Evolutionary conservation across 768 basidiomycete species (phyloP).

Genomic region (Leccinum disarticulatum): DNA sequence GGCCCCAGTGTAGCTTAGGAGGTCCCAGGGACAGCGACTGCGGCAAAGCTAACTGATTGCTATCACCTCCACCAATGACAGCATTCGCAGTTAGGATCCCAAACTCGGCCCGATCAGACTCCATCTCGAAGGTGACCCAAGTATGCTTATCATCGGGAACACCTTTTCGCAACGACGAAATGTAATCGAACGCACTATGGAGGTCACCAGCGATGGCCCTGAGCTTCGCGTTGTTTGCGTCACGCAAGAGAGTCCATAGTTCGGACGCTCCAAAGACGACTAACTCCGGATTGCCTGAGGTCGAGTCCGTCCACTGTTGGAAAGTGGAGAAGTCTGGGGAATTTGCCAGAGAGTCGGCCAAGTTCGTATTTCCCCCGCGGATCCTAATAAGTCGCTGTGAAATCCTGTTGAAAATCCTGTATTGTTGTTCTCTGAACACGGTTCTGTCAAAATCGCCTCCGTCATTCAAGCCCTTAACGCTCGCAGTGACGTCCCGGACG

Average conservation of each 20-base stretch:
- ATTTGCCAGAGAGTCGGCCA: slow-evolving; percentile 1
- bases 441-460: slow-evolving; percentile 3
- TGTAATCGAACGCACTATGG: slow-evolving; percentile 4
- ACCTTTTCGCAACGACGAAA: not conserved
- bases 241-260: slow-evolving; percentile 6
- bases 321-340: slow-evolving; percentile 3
- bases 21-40: slow-evolving; percentile 1
- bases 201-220: slow-evolving; percentile 4
- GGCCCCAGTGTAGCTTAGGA: slow-evolving; percentile 3
- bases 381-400: slow-evolving; percentile 9
- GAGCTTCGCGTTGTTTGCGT: slow-evolving; percentile 1
- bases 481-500: slow-evolving; percentile 6
- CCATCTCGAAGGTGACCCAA: slow-evolving; percentile 3
- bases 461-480: slow-evolving; percentile 8
- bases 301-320: slow-evolving; percentile 4
- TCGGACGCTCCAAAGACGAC: not conserved
- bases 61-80: slow-evolving; percentile 6
- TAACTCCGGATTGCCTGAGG: not conserved
- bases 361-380: slow-evolving; percentile 1
- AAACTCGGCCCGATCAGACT: slow-evolving; percentile 3
- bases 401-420: slow-evolving; percentile 1
- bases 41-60: not conserved
- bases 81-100: slow-evolving; percentile 5
- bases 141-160: slow-evolving; percentile 2
- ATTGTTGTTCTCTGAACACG: slow-evolving; percentile 2